Percentiles rank a stretch among this genome's conserved stretches.
phyloP scores from a whole-genome alignment of 352 stramenopile species.

The Globisporangium uncinulatum region DNA sequence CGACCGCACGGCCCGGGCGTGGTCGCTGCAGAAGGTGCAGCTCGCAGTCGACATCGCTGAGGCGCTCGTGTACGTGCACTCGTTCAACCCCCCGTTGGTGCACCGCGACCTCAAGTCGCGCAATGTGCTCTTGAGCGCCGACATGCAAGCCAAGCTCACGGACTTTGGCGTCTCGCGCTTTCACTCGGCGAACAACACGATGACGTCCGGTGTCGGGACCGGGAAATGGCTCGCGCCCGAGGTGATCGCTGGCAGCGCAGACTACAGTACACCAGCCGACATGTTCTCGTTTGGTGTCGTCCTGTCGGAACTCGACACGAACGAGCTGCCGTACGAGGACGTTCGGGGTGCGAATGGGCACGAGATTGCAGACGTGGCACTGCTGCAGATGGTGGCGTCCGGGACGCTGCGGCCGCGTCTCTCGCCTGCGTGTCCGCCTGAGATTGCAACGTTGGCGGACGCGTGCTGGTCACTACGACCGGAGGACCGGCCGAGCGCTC shows the following conservation, averaged over 20 bases:
- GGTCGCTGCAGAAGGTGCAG: constrained; percentile 5
- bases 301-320: constrained; percentile 50
- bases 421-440: constrained; percentile 23
- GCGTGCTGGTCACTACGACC: constrained; percentile 20
- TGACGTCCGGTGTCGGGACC: constrained; percentile 47
- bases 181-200: constrained; percentile 33
- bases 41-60: constrained; percentile 19
- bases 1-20: background rate
- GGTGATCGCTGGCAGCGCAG: constrained; percentile 34
- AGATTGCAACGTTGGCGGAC: constrained; percentile 25
- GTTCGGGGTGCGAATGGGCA: constrained; percentile 24
- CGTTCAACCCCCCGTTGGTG: constrained; percentile 15
- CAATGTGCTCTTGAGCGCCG: constrained; percentile 17
- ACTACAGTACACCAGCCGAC: constrained; percentile 44
- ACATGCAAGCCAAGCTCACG: constrained; percentile 47
- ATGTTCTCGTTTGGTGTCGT: constrained; percentile 60
- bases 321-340: constrained; percentile 43
- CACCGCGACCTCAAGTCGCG: constrained; percentile 19
- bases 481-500: constrained; percentile 28
- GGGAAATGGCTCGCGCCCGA: constrained; percentile 51
- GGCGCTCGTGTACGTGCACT: constrained; percentile 13
- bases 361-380: constrained; percentile 33
- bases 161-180: constrained; percentile 55
- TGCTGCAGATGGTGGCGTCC: constrained; percentile 33
- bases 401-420: constrained; percentile 30